Percentiles rank a stretch among this genome's conserved stretches.
Evolutionary conservation across 768 basidiomycete species (phyloP).

Genomic region (Hygrophorus russula): DNA sequence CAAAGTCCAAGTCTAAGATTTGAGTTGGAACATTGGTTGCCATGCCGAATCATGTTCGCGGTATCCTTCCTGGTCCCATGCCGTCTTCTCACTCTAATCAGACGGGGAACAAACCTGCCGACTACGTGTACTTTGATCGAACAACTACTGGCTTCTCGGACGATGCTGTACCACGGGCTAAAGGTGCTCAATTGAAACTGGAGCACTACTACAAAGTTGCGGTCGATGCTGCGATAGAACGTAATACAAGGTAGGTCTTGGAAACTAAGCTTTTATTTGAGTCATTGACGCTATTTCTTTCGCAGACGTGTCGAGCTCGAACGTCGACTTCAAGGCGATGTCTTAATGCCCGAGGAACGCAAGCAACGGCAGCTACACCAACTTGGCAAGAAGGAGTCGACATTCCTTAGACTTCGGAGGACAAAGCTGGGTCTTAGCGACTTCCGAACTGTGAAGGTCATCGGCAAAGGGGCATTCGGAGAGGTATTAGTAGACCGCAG

Average conservation of each 20-base stretch:
- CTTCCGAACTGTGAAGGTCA: slow-evolving; percentile 96
- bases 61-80: neutral
- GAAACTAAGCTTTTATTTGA: neutral
- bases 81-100: neutral
- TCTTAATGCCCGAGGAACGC: slow-evolving; percentile 67
- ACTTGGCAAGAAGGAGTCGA: slow-evolving; percentile 80
- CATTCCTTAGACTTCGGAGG: slow-evolving; percentile 76
- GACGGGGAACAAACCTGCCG: slow-evolving; percentile 27
- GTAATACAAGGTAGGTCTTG: slow-evolving; percentile 67
- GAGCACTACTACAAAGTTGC: slow-evolving; percentile 97
- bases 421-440: slow-evolving; percentile 87
- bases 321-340: slow-evolving; percentile 61
- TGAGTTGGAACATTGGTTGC: neutral
- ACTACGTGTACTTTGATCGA: slow-evolving; percentile 91
- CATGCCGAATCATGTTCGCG: neutral
- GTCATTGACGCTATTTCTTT: neutral
- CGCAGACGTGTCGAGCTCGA: slow-evolving; percentile 80
- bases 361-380: slow-evolving; percentile 77
- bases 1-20: neutral
- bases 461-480: slow-evolving; percentile 98
- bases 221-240: slow-evolving; percentile 89
- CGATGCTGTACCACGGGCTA: slow-evolving; percentile 72
- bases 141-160: slow-evolving; percentile 68
- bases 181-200: slow-evolving; percentile 87
- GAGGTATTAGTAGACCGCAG: slow-evolving; percentile 44